Conservation (phyloP, 1,284 basidiomycete genomes). For the Wallemia ichthyophaga region DNA sequence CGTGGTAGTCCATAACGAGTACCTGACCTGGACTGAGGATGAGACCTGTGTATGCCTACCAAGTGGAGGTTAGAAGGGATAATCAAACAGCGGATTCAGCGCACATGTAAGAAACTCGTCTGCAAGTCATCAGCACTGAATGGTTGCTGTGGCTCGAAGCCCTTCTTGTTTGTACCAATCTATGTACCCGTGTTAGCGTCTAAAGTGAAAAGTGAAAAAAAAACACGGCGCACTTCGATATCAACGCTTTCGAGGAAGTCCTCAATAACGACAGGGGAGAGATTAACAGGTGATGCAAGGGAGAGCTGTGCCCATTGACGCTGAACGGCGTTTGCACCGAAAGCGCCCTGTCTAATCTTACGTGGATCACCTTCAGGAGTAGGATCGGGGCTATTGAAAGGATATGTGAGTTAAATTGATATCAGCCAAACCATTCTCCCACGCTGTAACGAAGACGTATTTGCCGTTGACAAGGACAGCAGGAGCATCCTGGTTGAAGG, state of each 20-base stretch:
- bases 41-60: constrained; percentile 33
- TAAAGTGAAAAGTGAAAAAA: neutral
- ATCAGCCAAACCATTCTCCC: neutral
- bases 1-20: constrained; percentile 70
- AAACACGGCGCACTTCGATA: constrained; percentile 24
- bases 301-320: constrained; percentile 46
- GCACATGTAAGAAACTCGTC: constrained; percentile 30
- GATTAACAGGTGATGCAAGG: constrained; percentile 36
- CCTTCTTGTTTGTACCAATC: constrained; percentile 36
- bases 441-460: constrained; percentile 21
- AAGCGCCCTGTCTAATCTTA: constrained; percentile 10
- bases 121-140: constrained; percentile 67
- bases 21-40: constrained; percentile 30
- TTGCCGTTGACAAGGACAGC: constrained; percentile 41
- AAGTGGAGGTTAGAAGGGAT: constrained; percentile 23
- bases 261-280: constrained; percentile 32
- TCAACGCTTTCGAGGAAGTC: constrained; percentile 47
- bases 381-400: constrained; percentile 34
- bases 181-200: no score
- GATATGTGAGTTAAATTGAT: neutral
- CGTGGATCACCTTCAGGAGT: constrained; percentile 21
- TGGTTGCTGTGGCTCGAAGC: constrained; percentile 32
- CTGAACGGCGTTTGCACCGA: constrained; percentile 27
- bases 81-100: constrained; percentile 4
- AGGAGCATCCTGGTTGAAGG: constrained; percentile 32